Evolutionary conservation across 768 basidiomycete genomes (phyloP).

Genomic region (Phylloporus sp.): DNA sequence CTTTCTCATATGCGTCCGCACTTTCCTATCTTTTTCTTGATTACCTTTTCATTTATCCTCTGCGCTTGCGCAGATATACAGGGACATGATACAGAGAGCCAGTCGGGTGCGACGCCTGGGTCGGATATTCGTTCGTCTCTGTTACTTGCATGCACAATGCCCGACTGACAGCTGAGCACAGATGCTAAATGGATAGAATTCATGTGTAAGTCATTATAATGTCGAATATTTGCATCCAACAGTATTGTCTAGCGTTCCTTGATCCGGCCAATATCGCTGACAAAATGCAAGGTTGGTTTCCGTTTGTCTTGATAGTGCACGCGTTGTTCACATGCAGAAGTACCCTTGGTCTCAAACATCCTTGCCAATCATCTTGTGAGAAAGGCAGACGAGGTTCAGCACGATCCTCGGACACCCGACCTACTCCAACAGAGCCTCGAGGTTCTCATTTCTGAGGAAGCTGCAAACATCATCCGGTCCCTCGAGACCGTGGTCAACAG

Average conservation of each 20-base stretch:
- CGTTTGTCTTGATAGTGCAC: neutral
- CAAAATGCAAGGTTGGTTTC: neutral
- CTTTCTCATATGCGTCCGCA: constrained; percentile 4
- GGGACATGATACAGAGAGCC: neutral
- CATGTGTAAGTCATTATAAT: neutral
- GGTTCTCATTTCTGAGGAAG: constrained; percentile 2
- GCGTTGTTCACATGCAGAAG: neutral
- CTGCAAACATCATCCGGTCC: neutral
- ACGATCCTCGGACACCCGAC: neutral
- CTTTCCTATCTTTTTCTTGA: neutral
- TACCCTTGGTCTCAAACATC: neutral
- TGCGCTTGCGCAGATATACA: neutral
- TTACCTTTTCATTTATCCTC: neutral
- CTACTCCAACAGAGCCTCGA: neutral
- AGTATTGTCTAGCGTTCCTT: neutral
- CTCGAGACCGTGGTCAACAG: constrained; percentile 5
- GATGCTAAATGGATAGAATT: constrained; percentile 1
- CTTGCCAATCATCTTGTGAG: neutral
- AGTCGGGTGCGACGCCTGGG: neutral
- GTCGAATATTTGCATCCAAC: neutral
- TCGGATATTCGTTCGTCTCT: neutral
- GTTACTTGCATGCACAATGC: neutral
- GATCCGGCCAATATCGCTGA: neutral
- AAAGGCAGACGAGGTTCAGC: neutral
- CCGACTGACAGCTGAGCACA: constrained; percentile 1